A percentile compares a stretch with the other conserved stretches of the same genome.
Evolutionary conservation across 1,284 basidiomycete species (phyloP).

Genomic region (Cryptococcus sp.): DNA sequence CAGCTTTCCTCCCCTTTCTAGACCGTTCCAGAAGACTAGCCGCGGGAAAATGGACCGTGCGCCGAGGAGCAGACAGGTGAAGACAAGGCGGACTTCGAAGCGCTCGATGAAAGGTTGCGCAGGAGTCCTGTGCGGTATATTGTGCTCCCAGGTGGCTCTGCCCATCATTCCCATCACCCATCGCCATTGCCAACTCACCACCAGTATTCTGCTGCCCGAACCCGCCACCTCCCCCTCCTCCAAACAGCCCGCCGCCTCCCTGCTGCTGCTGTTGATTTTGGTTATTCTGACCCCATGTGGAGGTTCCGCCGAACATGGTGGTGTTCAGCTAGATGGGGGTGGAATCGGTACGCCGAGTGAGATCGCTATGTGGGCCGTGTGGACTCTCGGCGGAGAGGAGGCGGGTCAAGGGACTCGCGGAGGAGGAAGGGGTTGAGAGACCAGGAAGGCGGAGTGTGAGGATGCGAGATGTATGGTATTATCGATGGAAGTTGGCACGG

Average conservation of each 20-base stretch:
- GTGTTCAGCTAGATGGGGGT: neutral
- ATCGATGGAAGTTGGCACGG: neutral
- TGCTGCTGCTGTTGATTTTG: constrained; percentile 55
- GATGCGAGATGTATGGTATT: neutral
- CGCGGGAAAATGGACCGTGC: too few relatives aligned
- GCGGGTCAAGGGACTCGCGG: too few relatives aligned
- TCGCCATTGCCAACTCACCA: constrained; percentile 26
- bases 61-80: too few relatives aligned
- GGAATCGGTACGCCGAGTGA: too few relatives aligned
- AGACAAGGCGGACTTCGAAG: too few relatives aligned
- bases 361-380: too few relatives aligned
- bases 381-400: too few relatives aligned
- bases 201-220: constrained; percentile 58
- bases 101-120: too few relatives aligned
- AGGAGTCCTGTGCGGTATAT: too few relatives aligned
- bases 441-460: neutral
- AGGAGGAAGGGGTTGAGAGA: neutral
- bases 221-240: constrained; percentile 21
- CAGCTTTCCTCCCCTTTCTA: constrained; percentile 21
- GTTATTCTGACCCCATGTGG: constrained; percentile 43
- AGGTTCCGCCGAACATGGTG: constrained; percentile 37
- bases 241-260: constrained; percentile 49
- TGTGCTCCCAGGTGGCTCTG: neutral
- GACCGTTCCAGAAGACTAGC: too few relatives aligned
- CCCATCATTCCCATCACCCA: neutral